phyloP scores from a whole-genome alignment of 2,329 filamentous ascomycete species.

The Xylaria hypoxylon region DNA sequence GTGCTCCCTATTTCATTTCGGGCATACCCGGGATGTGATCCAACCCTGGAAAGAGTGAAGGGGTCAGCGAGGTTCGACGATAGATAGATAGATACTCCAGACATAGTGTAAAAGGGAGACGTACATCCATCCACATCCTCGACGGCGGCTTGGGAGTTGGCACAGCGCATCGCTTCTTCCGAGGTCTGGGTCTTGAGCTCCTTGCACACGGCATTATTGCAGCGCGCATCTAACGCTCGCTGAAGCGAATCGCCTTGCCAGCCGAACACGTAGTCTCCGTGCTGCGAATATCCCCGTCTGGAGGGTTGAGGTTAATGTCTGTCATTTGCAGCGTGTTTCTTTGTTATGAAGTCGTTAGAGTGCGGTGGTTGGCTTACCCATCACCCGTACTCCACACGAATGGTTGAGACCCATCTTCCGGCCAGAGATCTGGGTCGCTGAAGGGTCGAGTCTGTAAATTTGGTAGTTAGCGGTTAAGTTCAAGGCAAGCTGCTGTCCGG shows the following conservation, averaged over 20 bases:
- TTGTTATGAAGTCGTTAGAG: not conserved
- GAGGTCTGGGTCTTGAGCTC: conserved; percentile 47
- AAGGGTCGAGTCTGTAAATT: conserved; percentile 42
- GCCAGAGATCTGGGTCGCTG: conserved; percentile 48
- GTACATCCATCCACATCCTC: conserved; percentile 49
- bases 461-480: conserved; percentile 12
- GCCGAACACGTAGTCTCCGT: conserved; percentile 57
- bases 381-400: conserved; percentile 48
- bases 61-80: conserved; percentile 5
- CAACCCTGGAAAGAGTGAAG: conserved; percentile 8
- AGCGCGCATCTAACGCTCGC: conserved; percentile 54
- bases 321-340: no score
- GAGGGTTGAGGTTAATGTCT: no score
- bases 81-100: not conserved
- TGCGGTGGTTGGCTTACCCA: conserved; percentile 27
- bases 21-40: conserved; percentile 34
- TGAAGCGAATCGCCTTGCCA: conserved; percentile 57
- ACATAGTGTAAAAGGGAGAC: conserved; percentile 14
- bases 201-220: conserved; percentile 50
- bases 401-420: conserved; percentile 48
- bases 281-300: conserved; percentile 45
- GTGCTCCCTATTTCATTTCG: conserved; percentile 18
- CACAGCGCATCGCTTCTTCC: conserved; percentile 47
- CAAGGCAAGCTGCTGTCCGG: not conserved
- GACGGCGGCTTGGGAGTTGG: conserved; percentile 43